Percentiles rank a stretch among this genome's conserved stretches.
phyloP scores from a whole-genome alignment of 169 alveolate genomes.

The Cryptosporidium bovis region DNA sequence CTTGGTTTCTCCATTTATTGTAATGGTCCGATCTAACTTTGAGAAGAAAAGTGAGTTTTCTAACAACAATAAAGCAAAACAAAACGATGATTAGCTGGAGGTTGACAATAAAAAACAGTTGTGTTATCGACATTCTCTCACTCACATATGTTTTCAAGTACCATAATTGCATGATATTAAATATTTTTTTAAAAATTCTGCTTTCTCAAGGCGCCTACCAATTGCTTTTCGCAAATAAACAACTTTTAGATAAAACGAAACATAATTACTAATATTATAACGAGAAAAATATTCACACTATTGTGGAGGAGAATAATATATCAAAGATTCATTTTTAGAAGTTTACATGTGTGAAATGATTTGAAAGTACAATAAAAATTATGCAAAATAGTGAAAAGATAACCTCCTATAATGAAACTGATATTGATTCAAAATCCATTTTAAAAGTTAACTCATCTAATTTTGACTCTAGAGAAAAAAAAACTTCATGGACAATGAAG shows the following conservation, averaged over 20 bases:
- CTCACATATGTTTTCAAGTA: too few relatives aligned
- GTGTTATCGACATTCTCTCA: too few relatives aligned
- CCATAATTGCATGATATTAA: too few relatives aligned
- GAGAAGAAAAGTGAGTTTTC: slow-evolving; percentile 16
- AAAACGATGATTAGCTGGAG: neutral
- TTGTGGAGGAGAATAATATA: too few relatives aligned
- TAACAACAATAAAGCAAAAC: slow-evolving; percentile 4
- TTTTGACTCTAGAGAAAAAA: slow-evolving; percentile 4
- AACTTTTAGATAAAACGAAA: too few relatives aligned
- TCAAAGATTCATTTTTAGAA: neutral
- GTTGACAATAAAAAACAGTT: neutral
- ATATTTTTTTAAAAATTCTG: too few relatives aligned
- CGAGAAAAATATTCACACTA: too few relatives aligned
- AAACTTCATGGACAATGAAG: slow-evolving; percentile 42
- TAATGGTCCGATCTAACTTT: slow-evolving; percentile 42
- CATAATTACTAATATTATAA: too few relatives aligned
- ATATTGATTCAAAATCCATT: neutral
- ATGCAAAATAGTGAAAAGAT: neutral
- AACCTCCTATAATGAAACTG: neutral
- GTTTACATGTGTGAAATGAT: neutral
- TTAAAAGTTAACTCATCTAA: neutral
- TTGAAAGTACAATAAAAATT: neutral
- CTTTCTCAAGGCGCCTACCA: too few relatives aligned
- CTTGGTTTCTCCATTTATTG: neutral
- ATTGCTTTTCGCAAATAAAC: too few relatives aligned